Evolutionary conservation across 2,329 filamentous ascomycete species (phyloP).

Genomic region (Neurospora crassa): DNA sequence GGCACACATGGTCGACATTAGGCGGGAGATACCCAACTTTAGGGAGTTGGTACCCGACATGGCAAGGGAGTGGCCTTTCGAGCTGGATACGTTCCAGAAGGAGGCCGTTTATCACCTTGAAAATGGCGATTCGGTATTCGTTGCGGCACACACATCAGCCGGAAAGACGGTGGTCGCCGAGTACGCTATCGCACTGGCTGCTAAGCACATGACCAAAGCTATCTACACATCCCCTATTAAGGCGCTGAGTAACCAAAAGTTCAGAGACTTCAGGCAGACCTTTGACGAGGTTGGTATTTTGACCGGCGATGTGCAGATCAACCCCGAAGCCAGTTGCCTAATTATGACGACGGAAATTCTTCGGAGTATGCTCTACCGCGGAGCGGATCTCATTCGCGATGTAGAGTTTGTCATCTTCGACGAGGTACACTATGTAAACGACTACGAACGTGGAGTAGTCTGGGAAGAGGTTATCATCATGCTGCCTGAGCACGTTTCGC

Average conservation of each 20-base stretch:
- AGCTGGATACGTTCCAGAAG: constrained; percentile 96
- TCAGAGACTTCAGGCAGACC: constrained; percentile 79
- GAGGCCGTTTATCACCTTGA: constrained; percentile 97
- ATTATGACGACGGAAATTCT: constrained; percentile 99
- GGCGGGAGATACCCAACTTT: constrained; percentile 89
- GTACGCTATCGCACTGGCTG: constrained; percentile 90
- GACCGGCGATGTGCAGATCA: constrained; percentile 96
- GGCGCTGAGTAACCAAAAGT: constrained; percentile 96
- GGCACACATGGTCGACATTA: constrained; percentile 98
- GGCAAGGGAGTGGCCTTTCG: constrained; percentile 93
- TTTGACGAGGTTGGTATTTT: constrained; percentile 97
- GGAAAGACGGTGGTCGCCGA: constrained; percentile 98
- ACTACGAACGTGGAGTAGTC: constrained; percentile 88
- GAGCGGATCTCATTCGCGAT: constrained; percentile 89
- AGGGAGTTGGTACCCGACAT: constrained; percentile 88
- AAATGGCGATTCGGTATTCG: constrained; percentile 93
- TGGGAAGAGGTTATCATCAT: constrained; percentile 99
- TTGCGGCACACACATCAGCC: constrained; percentile 93
- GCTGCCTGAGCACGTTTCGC: constrained; percentile 91
- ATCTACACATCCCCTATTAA: constrained; percentile 99
- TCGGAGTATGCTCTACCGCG: constrained; percentile 94
- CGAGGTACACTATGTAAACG: constrained; percentile 98
- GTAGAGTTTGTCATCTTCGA: constrained; percentile 99
- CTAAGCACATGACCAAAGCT: constrained; percentile 99
- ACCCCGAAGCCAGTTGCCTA: constrained; percentile 91